Evolutionary conservation across 495 filamentous ascomycete species (phyloP), one percentile per base, ranked within the genome.

Genomic region (Trichodelitschia bisporula): DNA sequence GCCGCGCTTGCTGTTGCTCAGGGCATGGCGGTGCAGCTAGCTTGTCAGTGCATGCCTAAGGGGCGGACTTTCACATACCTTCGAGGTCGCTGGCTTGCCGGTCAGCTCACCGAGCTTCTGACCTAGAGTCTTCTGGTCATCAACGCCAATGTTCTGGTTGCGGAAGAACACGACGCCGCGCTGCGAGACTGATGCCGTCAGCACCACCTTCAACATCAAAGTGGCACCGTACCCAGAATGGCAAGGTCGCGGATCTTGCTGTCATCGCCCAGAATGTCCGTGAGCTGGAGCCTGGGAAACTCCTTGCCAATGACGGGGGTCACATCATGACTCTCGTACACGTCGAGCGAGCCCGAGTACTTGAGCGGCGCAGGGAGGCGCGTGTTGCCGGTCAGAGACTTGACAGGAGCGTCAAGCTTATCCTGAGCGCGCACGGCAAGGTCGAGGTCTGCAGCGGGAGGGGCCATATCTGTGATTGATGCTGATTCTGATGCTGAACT

Each of bases 161-260:
- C 38, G 29, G 30, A 40, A 37, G 38, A 40, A 40, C 29, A 37
- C 34, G 13, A 40, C 38, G 14, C 38, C 38, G 13, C 38, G 38
- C 17, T 37, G 35, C 10, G 38, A 37, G 13, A 40, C 38, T 37
- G 14, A n/a, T 23, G 3, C 15, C 11, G 2, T 14, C 20, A 15
- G 21, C 13, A 15, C 15, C 29, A 11, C n/a, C 29, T 34, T 19
- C 26, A 14, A n/a, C 15, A 20, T 8, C 21, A 35, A 19, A 19
- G 21, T 9, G 31, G 16, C 9, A 4, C 11, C 36, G 21, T 19
- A 40, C 38, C 26, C 9, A 14, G 26, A 25, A 41, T 28, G 28
- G 39, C 39, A 4, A 41, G 31, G 17, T 41, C 39, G 4, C 39
- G 30, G 14, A 41, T 13, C 11, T 26, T 29, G 4, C 27, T 28